Evolutionary conservation across 257 asterid species (phyloP).

Genomic region (Penstemon eatonii): DNA sequence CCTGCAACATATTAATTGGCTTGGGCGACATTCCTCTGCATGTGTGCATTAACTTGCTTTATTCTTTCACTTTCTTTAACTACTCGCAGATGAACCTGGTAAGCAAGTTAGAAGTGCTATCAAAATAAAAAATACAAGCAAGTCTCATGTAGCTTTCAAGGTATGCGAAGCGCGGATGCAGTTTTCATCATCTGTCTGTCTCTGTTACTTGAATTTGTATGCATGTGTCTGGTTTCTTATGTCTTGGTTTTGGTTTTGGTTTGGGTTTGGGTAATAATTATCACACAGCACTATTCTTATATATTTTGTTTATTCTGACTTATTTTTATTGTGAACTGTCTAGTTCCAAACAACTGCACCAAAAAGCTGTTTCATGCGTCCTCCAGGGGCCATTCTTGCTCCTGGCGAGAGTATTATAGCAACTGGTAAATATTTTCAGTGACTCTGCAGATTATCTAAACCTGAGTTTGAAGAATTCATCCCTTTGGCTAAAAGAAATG

Average conservation of each 20-base stretch:
- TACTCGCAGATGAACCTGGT: slow-evolving; percentile 82
- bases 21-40: slow-evolving; percentile 10
- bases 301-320: slow-evolving; percentile 20
- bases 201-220: slow-evolving; percentile 1
- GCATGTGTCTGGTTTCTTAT: not conserved
- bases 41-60: slow-evolving; percentile 10
- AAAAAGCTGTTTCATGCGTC: slow-evolving; percentile 97
- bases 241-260: slow-evolving; percentile 26
- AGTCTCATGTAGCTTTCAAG: slow-evolving; percentile 94
- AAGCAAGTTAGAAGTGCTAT: slow-evolving; percentile 93
- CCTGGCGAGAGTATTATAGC: slow-evolving; percentile 94
- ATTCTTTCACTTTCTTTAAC: slow-evolving; percentile 1
- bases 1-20: slow-evolving; percentile 13
- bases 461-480: not conserved
- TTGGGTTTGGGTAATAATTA: slow-evolving; percentile 11
- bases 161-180: slow-evolving; percentile 33
- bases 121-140: slow-evolving; percentile 85
- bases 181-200: slow-evolving; percentile 9
- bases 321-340: slow-evolving; percentile 31
- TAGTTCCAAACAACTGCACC: slow-evolving; percentile 98
- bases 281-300: slow-evolving; percentile 5
- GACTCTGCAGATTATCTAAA: not conserved
- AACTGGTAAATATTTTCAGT: slow-evolving; percentile 57
- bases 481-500: slow-evolving; percentile 6
- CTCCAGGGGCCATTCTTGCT: slow-evolving; percentile 92